These are phyloP conservation scores for Diaporthe helianthi DNA, from an alignment of 2,329 filamentous ascomycete species.

Conservation along the genomic window DNA sequence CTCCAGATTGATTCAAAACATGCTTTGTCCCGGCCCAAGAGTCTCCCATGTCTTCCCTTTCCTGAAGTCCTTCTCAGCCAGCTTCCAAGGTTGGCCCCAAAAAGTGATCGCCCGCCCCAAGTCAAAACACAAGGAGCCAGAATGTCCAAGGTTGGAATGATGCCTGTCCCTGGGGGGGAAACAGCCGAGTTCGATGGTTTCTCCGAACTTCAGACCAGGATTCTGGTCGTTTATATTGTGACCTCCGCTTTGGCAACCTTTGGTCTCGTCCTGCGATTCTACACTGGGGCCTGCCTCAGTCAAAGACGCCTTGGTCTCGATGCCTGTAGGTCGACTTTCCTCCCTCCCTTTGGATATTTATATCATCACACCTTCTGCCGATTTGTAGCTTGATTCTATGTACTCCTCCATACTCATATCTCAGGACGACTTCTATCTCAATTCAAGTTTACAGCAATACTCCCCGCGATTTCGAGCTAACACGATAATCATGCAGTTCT, in stretches of 20 bases:
- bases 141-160: slow-evolving; percentile 30
- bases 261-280: slow-evolving; percentile 25
- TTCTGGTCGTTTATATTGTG: slow-evolving; percentile 29
- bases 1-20: slow-evolving; percentile 20
- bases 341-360: too few species aligned
- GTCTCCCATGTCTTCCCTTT: neutral
- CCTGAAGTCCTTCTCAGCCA: neutral
- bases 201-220: slow-evolving; percentile 30
- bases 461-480: neutral
- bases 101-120: neutral
- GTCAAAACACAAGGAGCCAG: neutral
- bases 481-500: slow-evolving; percentile 16
- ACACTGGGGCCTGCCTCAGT: slow-evolving; percentile 27
- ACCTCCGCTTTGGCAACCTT: slow-evolving; percentile 29
- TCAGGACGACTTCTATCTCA: neutral
- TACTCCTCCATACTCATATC: too few species aligned
- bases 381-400: neutral
- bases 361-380: too few species aligned
- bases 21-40: slow-evolving; percentile 9
- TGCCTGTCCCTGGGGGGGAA: slow-evolving; percentile 28
- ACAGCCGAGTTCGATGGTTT: slow-evolving; percentile 23
- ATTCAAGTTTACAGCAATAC: neutral
- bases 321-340: slow-evolving; percentile 28
- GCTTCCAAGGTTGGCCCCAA: slow-evolving; percentile 11
- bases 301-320: slow-evolving; percentile 29